A percentile compares a stretch with the other conserved stretches of the same genome.
Evolutionary conservation across 805 yeast genomes (phyloP).

Genomic region (Starmerella vaccinii): DNA sequence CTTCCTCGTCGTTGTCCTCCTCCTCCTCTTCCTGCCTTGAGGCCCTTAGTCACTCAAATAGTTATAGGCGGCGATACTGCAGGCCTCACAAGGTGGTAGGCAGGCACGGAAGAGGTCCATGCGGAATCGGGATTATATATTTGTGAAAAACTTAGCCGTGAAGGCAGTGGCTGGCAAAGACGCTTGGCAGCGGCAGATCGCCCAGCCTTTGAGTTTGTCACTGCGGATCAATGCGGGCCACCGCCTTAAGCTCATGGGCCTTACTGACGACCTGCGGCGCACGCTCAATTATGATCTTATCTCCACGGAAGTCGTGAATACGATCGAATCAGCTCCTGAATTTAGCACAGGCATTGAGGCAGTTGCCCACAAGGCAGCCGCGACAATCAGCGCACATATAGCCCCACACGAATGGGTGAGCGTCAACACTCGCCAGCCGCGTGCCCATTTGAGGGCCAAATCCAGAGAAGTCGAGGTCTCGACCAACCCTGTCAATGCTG

Average conservation of each 20-base stretch:
- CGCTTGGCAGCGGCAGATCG: conserved; percentile 56
- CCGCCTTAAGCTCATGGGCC: conserved; percentile 47
- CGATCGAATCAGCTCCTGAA: conserved; percentile 37
- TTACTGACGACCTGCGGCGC: conserved; percentile 65
- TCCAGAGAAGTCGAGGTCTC: conserved; percentile 36
- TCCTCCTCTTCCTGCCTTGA: too few species aligned
- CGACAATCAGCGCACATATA: conserved; percentile 35
- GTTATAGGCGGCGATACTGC: too few species aligned
- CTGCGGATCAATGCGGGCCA: conserved; percentile 57
- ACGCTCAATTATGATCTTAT: conserved; percentile 85
- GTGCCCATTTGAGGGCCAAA: conserved; percentile 51
- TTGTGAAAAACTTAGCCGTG: conserved; percentile 48
- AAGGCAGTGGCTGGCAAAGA: conserved; percentile 61
- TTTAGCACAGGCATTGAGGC: conserved; percentile 33
- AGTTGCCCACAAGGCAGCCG: conserved; percentile 40
- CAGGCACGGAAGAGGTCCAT: too few species aligned
- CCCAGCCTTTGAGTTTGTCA: conserved; percentile 57
- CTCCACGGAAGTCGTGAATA: conserved; percentile 50
- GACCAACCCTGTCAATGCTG: conserved; percentile 21
- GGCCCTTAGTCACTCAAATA: too few species aligned
- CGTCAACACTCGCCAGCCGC: conserved; percentile 38
- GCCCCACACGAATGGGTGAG: conserved; percentile 41
- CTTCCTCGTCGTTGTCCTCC: too few species aligned
- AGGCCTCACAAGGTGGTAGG: too few species aligned
- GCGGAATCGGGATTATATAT: conserved; percentile 32